Conservation (phyloP, 495 filamentous ascomycete species). For the Podospora pseudocomata region DNA sequence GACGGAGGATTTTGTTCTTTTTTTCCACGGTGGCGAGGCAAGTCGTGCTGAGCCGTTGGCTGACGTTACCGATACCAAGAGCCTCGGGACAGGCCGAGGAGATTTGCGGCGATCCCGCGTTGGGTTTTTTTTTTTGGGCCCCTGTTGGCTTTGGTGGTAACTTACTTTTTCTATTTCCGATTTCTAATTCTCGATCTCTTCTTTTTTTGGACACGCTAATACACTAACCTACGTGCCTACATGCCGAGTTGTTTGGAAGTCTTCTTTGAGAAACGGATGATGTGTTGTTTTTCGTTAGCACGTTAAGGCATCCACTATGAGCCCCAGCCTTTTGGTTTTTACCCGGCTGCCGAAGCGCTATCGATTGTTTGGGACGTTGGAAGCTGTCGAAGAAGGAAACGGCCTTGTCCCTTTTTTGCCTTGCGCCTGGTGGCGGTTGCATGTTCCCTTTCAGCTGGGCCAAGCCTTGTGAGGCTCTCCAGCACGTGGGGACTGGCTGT, state of each 20-base stretch:
- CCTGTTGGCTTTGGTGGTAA: background rate
- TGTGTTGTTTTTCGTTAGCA: background rate
- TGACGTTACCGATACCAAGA: background rate
- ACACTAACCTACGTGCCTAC: background rate
- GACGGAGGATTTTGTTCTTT: background rate
- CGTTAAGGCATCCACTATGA: background rate
- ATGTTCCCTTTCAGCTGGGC: background rate
- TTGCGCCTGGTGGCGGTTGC: background rate
- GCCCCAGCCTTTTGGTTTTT: background rate
- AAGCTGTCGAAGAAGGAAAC: background rate
- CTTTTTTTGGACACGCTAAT: background rate
- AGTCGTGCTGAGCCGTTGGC: background rate
- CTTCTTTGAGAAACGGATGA: background rate
- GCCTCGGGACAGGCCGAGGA: background rate
- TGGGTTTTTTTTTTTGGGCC: background rate
- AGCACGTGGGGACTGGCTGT: background rate
- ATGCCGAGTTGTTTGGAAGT: background rate
- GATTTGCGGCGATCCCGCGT: slow-evolving; percentile 2
- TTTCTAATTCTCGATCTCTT: background rate
- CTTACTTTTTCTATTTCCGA: background rate
- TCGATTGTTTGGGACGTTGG: background rate
- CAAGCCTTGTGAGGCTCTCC: background rate
- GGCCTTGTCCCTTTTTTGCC: background rate
- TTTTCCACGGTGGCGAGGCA: background rate
- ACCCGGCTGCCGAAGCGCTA: background rate